Base-by-base conservation (phyloP, 2,329 filamentous ascomycete genomes). In the Aspergillus sp. region DNA sequence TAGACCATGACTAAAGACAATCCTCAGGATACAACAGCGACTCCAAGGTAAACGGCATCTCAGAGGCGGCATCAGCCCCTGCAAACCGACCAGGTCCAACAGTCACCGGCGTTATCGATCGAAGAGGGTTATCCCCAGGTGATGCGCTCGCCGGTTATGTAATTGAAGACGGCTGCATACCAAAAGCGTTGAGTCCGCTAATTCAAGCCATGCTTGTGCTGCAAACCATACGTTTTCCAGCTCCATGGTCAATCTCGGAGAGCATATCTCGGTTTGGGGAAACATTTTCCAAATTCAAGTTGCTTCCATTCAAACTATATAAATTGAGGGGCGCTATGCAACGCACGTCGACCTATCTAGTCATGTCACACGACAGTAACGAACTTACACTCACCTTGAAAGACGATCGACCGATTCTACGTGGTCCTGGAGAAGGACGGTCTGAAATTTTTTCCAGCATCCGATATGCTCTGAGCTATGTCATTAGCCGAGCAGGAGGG, bases 1-100 rank as follows among this genome's bases (percentile, higher is more conserved):
- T 79, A 80, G 59, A n/a, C n/a, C 23, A 39, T 17, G 8, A 30
- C 53, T 55, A 41, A 55, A n/a, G n/a, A 7, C 23, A 17, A 47
- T 2, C 5, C 21, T 30, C 21, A 25, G 42, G 53, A 8, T 55
- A 55, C 27, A 44, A 55, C 23, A 30, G 38, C 8, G 38, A 55
- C 7, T 10, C 5, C 1, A 10, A 47, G 21, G 39, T 30, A 3
- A 55, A 55, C 23, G 39, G 38, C 17, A 36, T 82, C 82, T 23
- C 47, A 3, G 47, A 25, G 58, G 32, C 32, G 11, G 10, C 8
- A 17, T 60, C 54, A 62, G 27, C 10, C 27, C 27, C 10, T 30
- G 3, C 27, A 10, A 64, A 23, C 36, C 13, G 25, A 27, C 38
- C 54, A 19, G 65, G 65, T 2, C 64, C 65, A 41, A 64, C 62